Evolutionary conservation across 139 green algal species (phyloP).

Genomic region (Gonium pectorale): DNA sequence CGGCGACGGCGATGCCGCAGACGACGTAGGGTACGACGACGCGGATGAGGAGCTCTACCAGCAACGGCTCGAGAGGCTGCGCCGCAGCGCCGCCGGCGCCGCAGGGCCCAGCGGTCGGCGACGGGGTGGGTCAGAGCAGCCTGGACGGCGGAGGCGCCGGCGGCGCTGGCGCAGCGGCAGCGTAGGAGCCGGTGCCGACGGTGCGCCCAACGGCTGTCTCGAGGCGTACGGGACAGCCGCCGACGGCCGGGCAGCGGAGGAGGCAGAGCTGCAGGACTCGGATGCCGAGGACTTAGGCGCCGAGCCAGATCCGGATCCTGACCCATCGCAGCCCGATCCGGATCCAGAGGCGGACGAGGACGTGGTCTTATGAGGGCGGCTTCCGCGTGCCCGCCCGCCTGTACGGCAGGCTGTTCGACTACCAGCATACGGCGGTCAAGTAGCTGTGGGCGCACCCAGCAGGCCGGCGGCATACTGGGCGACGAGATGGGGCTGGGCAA

Average conservation of each 20-base stretch:
- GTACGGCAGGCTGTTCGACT: constrained; percentile 89
- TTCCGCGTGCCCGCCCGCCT: constrained; percentile 62
- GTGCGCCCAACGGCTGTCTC: not conserved
- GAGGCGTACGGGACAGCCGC: not conserved
- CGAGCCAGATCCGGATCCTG: not conserved
- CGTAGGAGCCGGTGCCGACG: not conserved
- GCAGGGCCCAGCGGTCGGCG: not conserved
- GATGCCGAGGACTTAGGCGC: not conserved
- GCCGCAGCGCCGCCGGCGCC: not conserved
- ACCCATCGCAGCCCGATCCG: too few species aligned
- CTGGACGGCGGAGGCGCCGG: not conserved
- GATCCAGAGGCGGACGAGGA: constrained; percentile 11
- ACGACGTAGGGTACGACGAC: constrained; percentile 50
- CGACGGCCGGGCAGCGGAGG: not conserved
- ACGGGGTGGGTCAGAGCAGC: not conserved
- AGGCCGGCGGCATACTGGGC: constrained; percentile 92
- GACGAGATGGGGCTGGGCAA: constrained; percentile 95
- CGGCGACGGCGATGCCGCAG: not conserved
- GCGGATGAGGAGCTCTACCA: constrained; percentile 46
- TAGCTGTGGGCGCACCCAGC: constrained; percentile 98
- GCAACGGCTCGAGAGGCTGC: not conserved
- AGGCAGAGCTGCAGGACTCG: not conserved
- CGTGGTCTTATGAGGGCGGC: constrained; percentile 81
- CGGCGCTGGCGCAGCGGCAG: not conserved
- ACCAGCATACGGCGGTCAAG: constrained; percentile 94